Base-by-base conservation (phyloP, 352 stramenopile genomes). In the Globisporangium rhizosaccharum region DNA sequence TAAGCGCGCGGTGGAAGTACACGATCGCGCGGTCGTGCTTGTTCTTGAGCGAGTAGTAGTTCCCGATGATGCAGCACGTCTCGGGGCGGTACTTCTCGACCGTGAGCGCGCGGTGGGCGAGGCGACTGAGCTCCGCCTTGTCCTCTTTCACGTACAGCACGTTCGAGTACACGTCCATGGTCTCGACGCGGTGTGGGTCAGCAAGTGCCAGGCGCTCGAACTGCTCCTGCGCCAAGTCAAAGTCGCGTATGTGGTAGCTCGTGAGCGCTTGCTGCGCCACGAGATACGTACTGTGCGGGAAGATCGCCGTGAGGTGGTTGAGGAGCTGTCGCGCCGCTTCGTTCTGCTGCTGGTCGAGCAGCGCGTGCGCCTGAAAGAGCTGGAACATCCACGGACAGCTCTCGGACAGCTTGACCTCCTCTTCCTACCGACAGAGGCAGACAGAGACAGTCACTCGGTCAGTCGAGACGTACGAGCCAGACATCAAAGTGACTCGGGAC, bases 51-150 rank as follows among this genome's bases (percentile, higher is more conserved):
- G 82, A 91, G 62, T 94, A 94, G 56, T 92, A 94, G 61, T 94
- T 94, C 57, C 85, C 85, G 37, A 99, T 91, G 70, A 99, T 98
- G 70, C 95, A 98, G 67, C 96, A 99, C n/a, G 96, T 98, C 79
- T 99, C 96, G 4, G 96, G 94, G 11, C 94, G 72, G 65, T 98
- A 99, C 72, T 99, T 99, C 55, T 98, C 96, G n/a, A 97, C 82
- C 54, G 86, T 79, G 8, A 97, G 76, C n/a, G 90, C 88, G 64
- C 82, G 74, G 60, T 98, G 94, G 1, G 94, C 94, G 28, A 98
- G 70, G 36, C 87, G 76, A 53, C 87, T 97, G 25, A 96, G 78
- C 56, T 87, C 83, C n/a, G 75, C 76, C 60, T 90, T 91, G 66
- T 92, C 82, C 60, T 92, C 85, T 46, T 91, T 92, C 10, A 94